A percentile compares a stretch with the other conserved stretches of the same genome.
Conservation (phyloP, 2,329 filamentous ascomycete genomes). For the Septoria linicola region DNA sequence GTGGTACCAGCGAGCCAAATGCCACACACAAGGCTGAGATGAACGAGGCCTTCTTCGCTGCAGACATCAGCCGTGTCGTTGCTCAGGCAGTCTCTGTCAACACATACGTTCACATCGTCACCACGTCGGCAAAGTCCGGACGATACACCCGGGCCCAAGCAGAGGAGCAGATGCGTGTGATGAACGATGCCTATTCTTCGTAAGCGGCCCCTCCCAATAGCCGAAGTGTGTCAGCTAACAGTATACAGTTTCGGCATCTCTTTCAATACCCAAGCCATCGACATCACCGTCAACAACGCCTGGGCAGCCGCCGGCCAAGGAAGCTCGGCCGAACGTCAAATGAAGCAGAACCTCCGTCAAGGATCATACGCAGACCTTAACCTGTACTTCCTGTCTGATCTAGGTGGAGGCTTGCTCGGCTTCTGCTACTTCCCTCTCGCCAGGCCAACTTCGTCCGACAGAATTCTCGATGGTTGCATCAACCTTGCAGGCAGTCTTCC, state of each 20-base stretch:
- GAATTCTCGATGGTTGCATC: constrained; percentile 54
- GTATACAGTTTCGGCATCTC: constrained; percentile 44
- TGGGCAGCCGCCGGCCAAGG: constrained; percentile 52
- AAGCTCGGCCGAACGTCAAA: constrained; percentile 40
- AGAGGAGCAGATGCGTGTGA: constrained; percentile 19
- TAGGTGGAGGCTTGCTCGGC: constrained; percentile 35
- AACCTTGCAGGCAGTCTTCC: constrained; percentile 55
- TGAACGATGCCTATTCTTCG: constrained; percentile 9
- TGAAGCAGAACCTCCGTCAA: constrained; percentile 54
- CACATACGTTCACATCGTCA: constrained; percentile 45
- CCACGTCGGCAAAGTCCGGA: constrained; percentile 35
- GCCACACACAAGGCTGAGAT: constrained; percentile 19
- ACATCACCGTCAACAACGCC: constrained; percentile 51
- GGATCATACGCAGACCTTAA: constrained; percentile 56
- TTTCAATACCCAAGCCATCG: constrained; percentile 50
- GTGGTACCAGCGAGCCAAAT: constrained; percentile 22
- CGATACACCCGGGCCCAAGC: constrained; percentile 42
- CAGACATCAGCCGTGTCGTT: constrained; percentile 11
- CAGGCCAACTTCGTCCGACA: constrained; percentile 41
- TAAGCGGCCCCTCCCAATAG: not conserved
- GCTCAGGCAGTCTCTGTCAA: constrained; percentile 16
- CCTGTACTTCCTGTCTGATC: constrained; percentile 57
- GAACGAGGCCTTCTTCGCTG: constrained; percentile 22
- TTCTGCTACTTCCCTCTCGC: constrained; percentile 37
- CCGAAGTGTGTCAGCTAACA: constrained; percentile 15